These are phyloP conservation scores for Ampelomyces quisqualis DNA, from an alignment of 2,329 filamentous ascomycete genomes.

Conservation along the genomic window DNA sequence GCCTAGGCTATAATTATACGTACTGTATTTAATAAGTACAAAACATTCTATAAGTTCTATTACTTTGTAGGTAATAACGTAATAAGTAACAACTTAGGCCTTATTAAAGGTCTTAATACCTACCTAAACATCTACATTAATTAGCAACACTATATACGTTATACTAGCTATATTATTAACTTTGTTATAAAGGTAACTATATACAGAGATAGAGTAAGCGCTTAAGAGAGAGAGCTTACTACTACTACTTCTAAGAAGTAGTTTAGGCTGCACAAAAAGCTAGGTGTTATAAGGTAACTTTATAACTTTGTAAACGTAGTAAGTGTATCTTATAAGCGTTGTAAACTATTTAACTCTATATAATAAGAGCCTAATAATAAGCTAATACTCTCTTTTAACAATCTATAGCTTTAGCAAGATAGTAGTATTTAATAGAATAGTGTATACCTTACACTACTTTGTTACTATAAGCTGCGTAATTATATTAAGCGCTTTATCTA, in stretches of 20 bases:
- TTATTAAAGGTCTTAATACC: conserved; percentile 2
- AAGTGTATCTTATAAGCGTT: conserved; percentile 2
- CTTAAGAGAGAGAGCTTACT: neutral
- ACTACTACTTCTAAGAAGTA: neutral
- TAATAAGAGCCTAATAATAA: neutral
- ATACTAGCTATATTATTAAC: conserved; percentile 4
- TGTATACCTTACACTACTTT: conserved; percentile 8
- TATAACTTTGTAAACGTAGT: conserved; percentile 8
- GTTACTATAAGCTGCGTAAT: conserved; percentile 7
- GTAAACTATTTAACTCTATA: conserved; percentile 2
- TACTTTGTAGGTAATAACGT: conserved; percentile 8
- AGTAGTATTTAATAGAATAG: conserved; percentile 8
- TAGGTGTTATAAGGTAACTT: conserved; percentile 3
- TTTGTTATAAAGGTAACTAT: conserved; percentile 3
- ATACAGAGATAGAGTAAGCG: conserved; percentile 5
- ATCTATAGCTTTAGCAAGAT: conserved; percentile 4
- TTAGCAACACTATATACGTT: neutral
- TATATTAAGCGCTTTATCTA: conserved; percentile 4
- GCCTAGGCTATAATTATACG: conserved; percentile 1
- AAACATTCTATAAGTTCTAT: conserved; percentile 2
- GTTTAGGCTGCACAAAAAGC: neutral
- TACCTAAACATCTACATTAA: conserved; percentile 1
- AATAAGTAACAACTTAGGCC: conserved; percentile 2
- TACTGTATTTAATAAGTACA: conserved; percentile 1
- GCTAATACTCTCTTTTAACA: neutral